Base-by-base conservation (phyloP, 352 stramenopile genomes). In the Phytopythium chamaehyphon region DNA sequence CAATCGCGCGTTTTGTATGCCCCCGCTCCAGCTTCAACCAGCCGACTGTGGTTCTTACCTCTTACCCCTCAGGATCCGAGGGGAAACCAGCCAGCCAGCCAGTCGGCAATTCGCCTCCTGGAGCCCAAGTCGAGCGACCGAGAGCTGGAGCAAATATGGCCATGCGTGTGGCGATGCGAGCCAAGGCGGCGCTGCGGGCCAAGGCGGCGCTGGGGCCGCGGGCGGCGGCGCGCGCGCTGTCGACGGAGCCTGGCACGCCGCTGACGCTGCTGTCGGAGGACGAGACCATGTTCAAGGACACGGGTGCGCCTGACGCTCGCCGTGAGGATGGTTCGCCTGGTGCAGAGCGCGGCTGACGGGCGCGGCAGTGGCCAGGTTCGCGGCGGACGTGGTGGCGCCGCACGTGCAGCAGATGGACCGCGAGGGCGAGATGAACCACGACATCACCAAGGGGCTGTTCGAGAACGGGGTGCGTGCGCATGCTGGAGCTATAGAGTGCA, bases 401-500 rank as follows among this genome's bases (percentile, higher is more conserved):
- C 67, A 87, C 22, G 96, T 98, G 19, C 77, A 86, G 46, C 73
- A 77, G 18, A 98, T 99, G 95, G 96, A 99, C 62, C 65, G 88
- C 42, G 72, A 88, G 22, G 86, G 83, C 7, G 77, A 92, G 40
- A 97, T 98, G 69, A 71, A 95, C 63, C 87, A 97, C 16, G 64
- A 71, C 3, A 86, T 99, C 60, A 89, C 97, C 6, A 62, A 86
- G 31, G 74, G 69, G 6, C 76, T 99, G 36, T 98, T 98, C 67
- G 83, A 98, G 43, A 88, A 95, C 47, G 85, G 85, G 14, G 76
- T 59, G n/a, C 24, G 40, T 83, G 53, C 15, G 12, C 67, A 64
- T n/a, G n/a, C n/a, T 28, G 16, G 15, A 5, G 18, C 12, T 48
- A 7, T 16, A 8, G 19, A 75, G 16, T 40, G 3, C 16, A 37